These are phyloP conservation scores for Coniferiporia weirii DNA, from an alignment of 1,284 basidiomycete genomes.

Conservation along the genomic window DNA sequence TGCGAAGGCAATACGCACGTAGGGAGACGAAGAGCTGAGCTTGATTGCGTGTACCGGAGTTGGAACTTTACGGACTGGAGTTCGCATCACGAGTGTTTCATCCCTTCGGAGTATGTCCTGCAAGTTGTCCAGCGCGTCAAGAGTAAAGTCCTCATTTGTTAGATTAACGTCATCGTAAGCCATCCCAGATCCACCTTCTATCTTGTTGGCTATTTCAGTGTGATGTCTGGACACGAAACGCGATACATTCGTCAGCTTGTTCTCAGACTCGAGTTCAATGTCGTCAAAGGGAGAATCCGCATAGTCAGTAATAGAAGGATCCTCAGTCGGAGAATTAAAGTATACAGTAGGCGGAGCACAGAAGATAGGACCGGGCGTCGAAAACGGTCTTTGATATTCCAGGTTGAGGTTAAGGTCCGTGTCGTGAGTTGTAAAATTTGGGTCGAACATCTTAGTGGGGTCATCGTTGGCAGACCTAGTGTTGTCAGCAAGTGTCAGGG, in stretches of 20 bases:
- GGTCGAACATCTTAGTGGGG: not conserved
- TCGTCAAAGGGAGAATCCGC: conserved; percentile 27
- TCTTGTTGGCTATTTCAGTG: not conserved
- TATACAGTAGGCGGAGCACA: conserved; percentile 28
- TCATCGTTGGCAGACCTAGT: not conserved
- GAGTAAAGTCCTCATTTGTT: not conserved
- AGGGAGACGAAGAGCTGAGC: conserved; percentile 1
- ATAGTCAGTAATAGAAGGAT: conserved; percentile 40
- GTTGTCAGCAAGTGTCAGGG: conserved; percentile 4
- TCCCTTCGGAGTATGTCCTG: not conserved
- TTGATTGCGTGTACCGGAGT: not conserved
- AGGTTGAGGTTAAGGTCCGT: not conserved
- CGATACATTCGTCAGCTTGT: conserved; percentile 9
- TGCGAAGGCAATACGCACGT: not conserved
- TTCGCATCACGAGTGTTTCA: not conserved
- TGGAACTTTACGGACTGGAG: not conserved
- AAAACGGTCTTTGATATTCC: not conserved
- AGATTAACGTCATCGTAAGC: not conserved
- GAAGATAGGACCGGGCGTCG: conserved; percentile 10
- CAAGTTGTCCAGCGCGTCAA: not conserved
- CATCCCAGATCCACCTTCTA: not conserved
- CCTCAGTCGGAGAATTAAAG: conserved; percentile 50
- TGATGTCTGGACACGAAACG: conserved; percentile 1
- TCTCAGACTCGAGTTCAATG: conserved; percentile 29
- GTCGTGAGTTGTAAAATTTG: not conserved